A percentile compares a stretch with the other conserved stretches of the same genome.
phyloP scores from a whole-genome alignment of 164 flowering plant species.

The Malania oleifera region DNA sequence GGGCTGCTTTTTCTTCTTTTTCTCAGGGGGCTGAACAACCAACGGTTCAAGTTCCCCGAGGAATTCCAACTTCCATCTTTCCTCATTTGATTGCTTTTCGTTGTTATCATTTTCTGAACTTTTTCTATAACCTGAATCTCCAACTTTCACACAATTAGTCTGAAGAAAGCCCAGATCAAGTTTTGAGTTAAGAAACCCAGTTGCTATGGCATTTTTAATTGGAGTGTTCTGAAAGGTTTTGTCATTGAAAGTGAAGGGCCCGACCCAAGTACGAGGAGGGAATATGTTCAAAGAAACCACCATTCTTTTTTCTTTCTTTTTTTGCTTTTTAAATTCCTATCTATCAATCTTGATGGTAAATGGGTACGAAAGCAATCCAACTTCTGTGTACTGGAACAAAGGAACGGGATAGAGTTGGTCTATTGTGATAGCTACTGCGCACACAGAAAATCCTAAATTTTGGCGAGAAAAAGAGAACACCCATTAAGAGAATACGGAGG shows the following conservation, averaged over 20 bases:
- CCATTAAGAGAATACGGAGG: no score
- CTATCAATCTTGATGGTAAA: not conserved
- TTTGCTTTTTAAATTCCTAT: no score
- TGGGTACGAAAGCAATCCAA: no score
- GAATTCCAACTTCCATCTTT: slow-evolving; percentile 77
- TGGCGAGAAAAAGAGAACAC: no score
- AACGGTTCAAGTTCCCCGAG: slow-evolving; percentile 56
- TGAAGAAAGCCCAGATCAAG: slow-evolving; percentile 7
- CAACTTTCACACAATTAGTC: slow-evolving; percentile 7
- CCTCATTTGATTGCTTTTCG: slow-evolving; percentile 16
- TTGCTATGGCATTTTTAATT: slow-evolving; percentile 2
- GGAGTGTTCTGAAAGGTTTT: slow-evolving; percentile 14
- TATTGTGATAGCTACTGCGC: no score
- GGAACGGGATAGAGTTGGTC: no score
- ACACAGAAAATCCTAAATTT: no score
- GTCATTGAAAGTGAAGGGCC: slow-evolving; percentile 10
- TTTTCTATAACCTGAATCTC: not conserved
- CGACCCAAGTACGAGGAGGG: slow-evolving; percentile 20
- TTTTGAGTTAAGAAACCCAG: slow-evolving; percentile 12
- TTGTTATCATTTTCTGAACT: slow-evolving; percentile 9
- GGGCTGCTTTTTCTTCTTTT: slow-evolving; percentile 25
- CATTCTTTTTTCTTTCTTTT: slow-evolving; percentile 16
- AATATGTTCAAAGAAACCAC: slow-evolving; percentile 25
- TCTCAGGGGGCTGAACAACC: slow-evolving; percentile 36
- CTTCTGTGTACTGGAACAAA: no score